Evolutionary conservation across 352 stramenopile genomes (phyloP).

Genomic region (Plasmopara viticola): DNA sequence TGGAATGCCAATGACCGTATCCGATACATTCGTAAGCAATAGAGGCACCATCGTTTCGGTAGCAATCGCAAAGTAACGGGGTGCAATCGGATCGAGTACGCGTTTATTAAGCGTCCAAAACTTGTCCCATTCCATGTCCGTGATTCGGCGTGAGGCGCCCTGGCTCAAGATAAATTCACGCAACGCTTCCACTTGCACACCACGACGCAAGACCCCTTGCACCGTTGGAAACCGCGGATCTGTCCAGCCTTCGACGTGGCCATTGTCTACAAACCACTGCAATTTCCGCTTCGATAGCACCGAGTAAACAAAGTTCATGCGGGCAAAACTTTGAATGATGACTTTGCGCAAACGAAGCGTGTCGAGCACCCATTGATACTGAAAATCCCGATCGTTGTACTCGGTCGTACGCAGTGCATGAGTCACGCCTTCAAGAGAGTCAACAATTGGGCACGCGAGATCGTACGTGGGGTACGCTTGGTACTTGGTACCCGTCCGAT

Average conservation of each 20-base stretch:
- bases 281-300: slow-evolving; percentile 99
- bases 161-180: slow-evolving; percentile 97
- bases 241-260: slow-evolving; percentile 94
- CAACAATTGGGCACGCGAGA: slow-evolving; percentile 98
- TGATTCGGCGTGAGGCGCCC: slow-evolving; percentile 93
- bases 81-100: slow-evolving; percentile 92
- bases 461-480: slow-evolving; percentile 99
- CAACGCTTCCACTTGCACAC: slow-evolving; percentile 93
- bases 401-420: slow-evolving; percentile 98
- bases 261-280: slow-evolving; percentile 98
- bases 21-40: slow-evolving; percentile 73
- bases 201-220: slow-evolving; percentile 92
- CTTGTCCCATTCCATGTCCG: slow-evolving; percentile 99
- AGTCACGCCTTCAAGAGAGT: slow-evolving; percentile 98
- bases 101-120: slow-evolving; percentile 99
- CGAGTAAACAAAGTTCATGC: slow-evolving; percentile 99
- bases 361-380: slow-evolving; percentile 95
- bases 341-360: slow-evolving; percentile 82
- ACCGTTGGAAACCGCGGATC: slow-evolving; percentile 99
- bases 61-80: slow-evolving; percentile 96
- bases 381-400: slow-evolving; percentile 98
- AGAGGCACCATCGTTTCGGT: slow-evolving; percentile 84
- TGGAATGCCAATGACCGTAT: slow-evolving; percentile 51
- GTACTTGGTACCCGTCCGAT: slow-evolving; percentile 93
- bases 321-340: slow-evolving; percentile 93